Evolutionary conservation across 495 filamentous ascomycete genomes (phyloP).

Genomic region (Annulohypoxylon stygium): DNA sequence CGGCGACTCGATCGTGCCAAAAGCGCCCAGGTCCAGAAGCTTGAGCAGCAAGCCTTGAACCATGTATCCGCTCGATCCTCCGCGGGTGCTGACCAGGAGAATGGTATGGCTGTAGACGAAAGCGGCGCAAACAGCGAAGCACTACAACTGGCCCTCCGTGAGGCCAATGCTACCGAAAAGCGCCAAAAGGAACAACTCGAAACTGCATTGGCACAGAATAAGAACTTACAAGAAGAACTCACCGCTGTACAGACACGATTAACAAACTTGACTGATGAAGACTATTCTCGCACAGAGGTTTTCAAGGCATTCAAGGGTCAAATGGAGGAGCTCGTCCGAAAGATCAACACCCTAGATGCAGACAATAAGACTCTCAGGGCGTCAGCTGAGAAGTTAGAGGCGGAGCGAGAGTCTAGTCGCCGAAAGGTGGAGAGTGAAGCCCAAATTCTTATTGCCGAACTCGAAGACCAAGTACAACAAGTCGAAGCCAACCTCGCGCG

Average conservation of each 20-base stretch:
- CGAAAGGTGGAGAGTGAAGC: constrained; percentile 82
- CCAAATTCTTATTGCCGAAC: constrained; percentile 74
- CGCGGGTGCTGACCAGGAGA: constrained; percentile 62
- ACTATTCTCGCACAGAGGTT: constrained; percentile 90
- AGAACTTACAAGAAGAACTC: constrained; percentile 80
- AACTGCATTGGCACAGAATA: constrained; percentile 81
- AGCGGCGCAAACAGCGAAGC: constrained; percentile 74
- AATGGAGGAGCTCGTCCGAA: constrained; percentile 90
- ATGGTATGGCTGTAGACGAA: constrained; percentile 67
- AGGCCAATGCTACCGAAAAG: constrained; percentile 76
- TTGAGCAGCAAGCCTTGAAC: constrained; percentile 88
- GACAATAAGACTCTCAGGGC: constrained; percentile 86
- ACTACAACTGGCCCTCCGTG: constrained; percentile 70
- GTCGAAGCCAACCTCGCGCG: constrained; percentile 87
- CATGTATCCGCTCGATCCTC: constrained; percentile 66
- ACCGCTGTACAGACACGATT: constrained; percentile 69
- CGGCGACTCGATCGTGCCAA: constrained; percentile 90
- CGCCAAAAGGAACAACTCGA: constrained; percentile 92
- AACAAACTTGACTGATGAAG: constrained; percentile 86
- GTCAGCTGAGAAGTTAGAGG: constrained; percentile 84
- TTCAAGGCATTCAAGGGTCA: constrained; percentile 92
- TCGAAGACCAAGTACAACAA: constrained; percentile 82
- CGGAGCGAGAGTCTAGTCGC: constrained; percentile 86
- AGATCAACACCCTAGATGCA: constrained; percentile 91
- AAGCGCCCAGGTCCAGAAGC: constrained; percentile 88